Conservation (phyloP, 495 filamentous ascomycete genomes). For the Hypoxylon fragiforme region DNA sequence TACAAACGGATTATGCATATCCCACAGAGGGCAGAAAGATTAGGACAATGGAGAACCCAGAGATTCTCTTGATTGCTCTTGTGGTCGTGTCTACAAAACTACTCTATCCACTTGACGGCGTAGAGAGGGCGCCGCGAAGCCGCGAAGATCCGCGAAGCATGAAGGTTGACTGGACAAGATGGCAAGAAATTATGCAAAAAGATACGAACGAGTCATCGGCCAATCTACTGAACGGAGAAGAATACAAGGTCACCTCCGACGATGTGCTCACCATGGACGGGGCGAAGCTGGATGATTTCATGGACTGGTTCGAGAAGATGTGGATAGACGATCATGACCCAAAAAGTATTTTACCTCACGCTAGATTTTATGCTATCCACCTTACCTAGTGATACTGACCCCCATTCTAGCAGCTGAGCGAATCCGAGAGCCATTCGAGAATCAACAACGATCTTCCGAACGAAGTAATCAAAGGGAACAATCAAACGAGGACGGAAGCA, state of each 20-base stretch:
- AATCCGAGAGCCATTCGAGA: conserved; percentile 20
- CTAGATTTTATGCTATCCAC: neutral
- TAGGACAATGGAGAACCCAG: conserved; percentile 60
- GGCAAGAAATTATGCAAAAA: conserved; percentile 59
- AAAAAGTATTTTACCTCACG: conserved; percentile 40
- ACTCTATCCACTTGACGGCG: conserved; percentile 71
- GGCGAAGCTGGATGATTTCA: conserved; percentile 73
- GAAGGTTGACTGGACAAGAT: conserved; percentile 71
- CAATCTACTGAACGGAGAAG: conserved; percentile 26
- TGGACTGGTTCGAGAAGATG: conserved; percentile 85
- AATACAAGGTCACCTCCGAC: conserved; percentile 59
- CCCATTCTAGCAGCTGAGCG: conserved; percentile 18
- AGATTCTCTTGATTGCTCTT: conserved; percentile 69
- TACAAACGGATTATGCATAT: conserved; percentile 62
- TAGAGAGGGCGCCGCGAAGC: conserved; percentile 58
- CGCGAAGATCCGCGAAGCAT: conserved; percentile 62
- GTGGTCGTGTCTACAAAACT: conserved; percentile 81
- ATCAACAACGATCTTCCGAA: conserved; percentile 7
- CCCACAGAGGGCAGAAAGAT: conserved; percentile 40
- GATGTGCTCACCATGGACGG: conserved; percentile 71
- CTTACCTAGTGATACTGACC: neutral
- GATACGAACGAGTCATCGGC: conserved; percentile 15
- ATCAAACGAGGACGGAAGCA: neutral
- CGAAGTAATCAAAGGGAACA: neutral
- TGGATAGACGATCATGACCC: conserved; percentile 60